A percentile compares a stretch with the other conserved stretches of the same genome.
phyloP scores from a whole-genome alignment of 164 flowering plant species.

The Cinnamomum chago region DNA sequence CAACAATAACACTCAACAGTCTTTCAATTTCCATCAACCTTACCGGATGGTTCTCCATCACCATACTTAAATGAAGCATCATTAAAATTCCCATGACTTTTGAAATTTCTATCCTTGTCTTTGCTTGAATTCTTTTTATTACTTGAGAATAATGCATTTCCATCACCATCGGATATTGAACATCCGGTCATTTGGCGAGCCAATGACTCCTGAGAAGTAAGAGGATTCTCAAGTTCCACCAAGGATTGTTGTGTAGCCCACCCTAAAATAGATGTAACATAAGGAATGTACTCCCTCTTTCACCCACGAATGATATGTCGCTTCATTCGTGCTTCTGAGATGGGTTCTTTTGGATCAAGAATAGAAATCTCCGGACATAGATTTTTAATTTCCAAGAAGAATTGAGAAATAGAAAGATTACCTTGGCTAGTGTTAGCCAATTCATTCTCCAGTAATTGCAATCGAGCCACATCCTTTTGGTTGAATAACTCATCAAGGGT shows the following conservation, averaged over 20 bases:
- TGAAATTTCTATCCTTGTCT: neutral
- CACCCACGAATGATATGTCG: neutral
- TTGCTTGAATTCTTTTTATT: neutral
- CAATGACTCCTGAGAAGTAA: slow-evolving; percentile 5
- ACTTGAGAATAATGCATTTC: neutral
- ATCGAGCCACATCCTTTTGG: slow-evolving; percentile 2
- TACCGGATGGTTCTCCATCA: neutral
- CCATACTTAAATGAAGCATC: neutral
- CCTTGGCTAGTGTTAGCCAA: slow-evolving; percentile 7
- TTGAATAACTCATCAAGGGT: slow-evolving; percentile 14
- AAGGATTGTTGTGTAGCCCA: slow-evolving; percentile 3
- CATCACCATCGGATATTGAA: neutral
- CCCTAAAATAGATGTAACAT: neutral
- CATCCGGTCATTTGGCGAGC: neutral
- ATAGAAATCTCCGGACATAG: neutral
- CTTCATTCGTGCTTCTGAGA: slow-evolving; percentile 6
- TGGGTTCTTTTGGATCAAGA: slow-evolving; percentile 3
- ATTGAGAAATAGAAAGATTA: slow-evolving; percentile 6
- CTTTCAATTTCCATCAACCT: slow-evolving; percentile 2
- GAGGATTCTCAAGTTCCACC: slow-evolving; percentile 12
- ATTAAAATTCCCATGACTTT: neutral
- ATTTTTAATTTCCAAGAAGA: slow-evolving; percentile 12
- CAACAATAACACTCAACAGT: neutral
- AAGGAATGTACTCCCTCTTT: neutral
- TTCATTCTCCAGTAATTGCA: slow-evolving; percentile 14